phyloP scores from a whole-genome alignment of 2,329 filamentous ascomycete species.

The Mycogone perniciosa region DNA sequence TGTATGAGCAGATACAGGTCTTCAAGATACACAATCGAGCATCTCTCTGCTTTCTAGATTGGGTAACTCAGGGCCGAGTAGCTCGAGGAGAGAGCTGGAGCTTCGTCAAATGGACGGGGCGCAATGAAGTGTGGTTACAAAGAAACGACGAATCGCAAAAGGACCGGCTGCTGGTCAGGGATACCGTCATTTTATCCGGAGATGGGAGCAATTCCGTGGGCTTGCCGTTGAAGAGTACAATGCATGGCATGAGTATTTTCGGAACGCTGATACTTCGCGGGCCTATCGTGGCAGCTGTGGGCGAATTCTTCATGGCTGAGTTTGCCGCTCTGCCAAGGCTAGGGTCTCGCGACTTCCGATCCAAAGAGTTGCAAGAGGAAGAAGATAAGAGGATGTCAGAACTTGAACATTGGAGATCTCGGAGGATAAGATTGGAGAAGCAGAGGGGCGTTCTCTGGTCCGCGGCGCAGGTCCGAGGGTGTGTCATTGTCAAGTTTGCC shows the following conservation, averaged over 20 bases:
- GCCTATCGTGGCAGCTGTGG: constrained; percentile 57
- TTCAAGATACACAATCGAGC: constrained; percentile 56
- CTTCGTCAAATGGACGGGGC: constrained; percentile 68
- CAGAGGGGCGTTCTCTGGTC: constrained; percentile 68
- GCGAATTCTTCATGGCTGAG: constrained; percentile 69
- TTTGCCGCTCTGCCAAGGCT: constrained; percentile 75
- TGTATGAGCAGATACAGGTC: constrained; percentile 77
- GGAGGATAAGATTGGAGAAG: constrained; percentile 53
- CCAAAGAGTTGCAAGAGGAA: constrained; percentile 41
- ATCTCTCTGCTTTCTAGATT: constrained; percentile 79
- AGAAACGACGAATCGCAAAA: constrained; percentile 27
- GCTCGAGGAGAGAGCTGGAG: constrained; percentile 88
- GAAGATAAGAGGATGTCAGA: constrained; percentile 32
- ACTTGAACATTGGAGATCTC: constrained; percentile 46
- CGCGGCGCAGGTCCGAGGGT: constrained; percentile 71
- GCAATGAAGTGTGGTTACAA: constrained; percentile 76
- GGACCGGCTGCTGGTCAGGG: constrained; percentile 68
- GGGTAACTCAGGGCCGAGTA: constrained; percentile 82
- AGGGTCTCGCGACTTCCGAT: constrained; percentile 71
- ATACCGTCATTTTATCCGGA: constrained; percentile 70
- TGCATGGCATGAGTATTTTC: constrained; percentile 70
- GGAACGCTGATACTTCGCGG: constrained; percentile 83
- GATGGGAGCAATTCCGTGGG: constrained; percentile 35
- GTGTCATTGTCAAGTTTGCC: constrained; percentile 87
- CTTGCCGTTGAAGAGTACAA: constrained; percentile 49